phyloP scores from a whole-genome alignment of 2,329 filamentous ascomycete species.

The Ascochyta pisi region DNA sequence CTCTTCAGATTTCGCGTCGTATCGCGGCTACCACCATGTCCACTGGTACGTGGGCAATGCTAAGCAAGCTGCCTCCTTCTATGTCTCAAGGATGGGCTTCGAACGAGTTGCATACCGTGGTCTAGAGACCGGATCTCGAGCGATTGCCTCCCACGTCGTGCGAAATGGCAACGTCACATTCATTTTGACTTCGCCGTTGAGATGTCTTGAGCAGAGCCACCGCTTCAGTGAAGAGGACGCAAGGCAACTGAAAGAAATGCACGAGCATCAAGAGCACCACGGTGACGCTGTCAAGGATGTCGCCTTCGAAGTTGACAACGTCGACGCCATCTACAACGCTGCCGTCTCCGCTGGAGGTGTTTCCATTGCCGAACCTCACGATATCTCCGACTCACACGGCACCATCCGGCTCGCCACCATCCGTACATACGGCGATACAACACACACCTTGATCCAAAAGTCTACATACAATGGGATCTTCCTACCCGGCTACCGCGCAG shows the following conservation, averaged over 20 bases:
- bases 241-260: conserved; percentile 73
- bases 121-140: conserved; percentile 84
- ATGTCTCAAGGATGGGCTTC: conserved; percentile 88
- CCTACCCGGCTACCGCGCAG: conserved; percentile 78
- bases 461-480: conserved; percentile 75
- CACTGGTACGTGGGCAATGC: conserved; percentile 98
- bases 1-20: conserved; percentile 55
- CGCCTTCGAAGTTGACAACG: conserved; percentile 91
- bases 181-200: conserved; percentile 81
- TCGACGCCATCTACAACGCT: conserved; percentile 76
- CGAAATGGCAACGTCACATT: conserved; percentile 79
- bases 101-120: conserved; percentile 81
- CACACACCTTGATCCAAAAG: conserved; percentile 86
- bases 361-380: conserved; percentile 67
- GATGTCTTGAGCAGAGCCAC: conserved; percentile 51
- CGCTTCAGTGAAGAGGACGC: conserved; percentile 63
- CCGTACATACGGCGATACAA: conserved; percentile 92
- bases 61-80: conserved; percentile 91
- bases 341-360: conserved; percentile 71
- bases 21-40: conserved; percentile 89
- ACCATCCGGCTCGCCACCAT: conserved; percentile 78
- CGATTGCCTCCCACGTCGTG: conserved; percentile 83
- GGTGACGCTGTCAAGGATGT: conserved; percentile 96
- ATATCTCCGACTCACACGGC: conserved; percentile 65
- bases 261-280: conserved; percentile 82